Evolutionary conservation across 2,329 filamentous ascomycete genomes (phyloP), one percentile per base, ranked within the genome.

Genomic region (Penicillium sp.): DNA sequence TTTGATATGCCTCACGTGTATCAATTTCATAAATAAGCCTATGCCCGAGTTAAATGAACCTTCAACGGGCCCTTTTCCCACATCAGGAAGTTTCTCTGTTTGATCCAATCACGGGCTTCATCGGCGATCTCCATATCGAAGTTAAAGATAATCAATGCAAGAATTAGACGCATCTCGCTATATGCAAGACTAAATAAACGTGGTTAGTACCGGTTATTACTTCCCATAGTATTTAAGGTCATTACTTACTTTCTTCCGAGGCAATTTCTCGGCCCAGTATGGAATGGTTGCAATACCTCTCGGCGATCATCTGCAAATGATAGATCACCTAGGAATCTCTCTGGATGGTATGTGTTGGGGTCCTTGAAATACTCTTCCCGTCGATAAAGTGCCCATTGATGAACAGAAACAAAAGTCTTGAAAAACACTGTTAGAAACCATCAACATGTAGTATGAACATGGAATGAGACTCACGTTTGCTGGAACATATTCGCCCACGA

Each of bases 121-220:
- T 77, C 67, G 1, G 71, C 71, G 29, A 81, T 67, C 40, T 68
- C 65, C 58, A 82, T 56, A 56, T 84, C 81, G 62, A 82, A 49
- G 31, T 79, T 79, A 67, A 74, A 83, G 0, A 84, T 61, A 6
- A 84, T 62, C 2, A 75, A 75, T 0, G 78, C 76, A 7, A 84
- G 65, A 38, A 83, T 78, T 6, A 82, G 66, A 5, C 81, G 73
- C 74, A 83, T 80, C 63, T 84, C 81, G 21, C 77, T 72, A 50
- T 80, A 81, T 3, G 81, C 80, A 38, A 84, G 70, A 56, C 79
- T 82, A 45, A 41, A 9, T n/a, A 5, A 12, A 9, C 17, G 2
- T 7, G 5, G 19, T 62, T 31, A 58, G 51, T 31, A 54, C 37
- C 13, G 1, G 12, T 23, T 6, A n/a, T 25, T 27, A n/a, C 8